phyloP scores from a whole-genome alignment of 306 rosid species.

The Mimosa pudica region DNA sequence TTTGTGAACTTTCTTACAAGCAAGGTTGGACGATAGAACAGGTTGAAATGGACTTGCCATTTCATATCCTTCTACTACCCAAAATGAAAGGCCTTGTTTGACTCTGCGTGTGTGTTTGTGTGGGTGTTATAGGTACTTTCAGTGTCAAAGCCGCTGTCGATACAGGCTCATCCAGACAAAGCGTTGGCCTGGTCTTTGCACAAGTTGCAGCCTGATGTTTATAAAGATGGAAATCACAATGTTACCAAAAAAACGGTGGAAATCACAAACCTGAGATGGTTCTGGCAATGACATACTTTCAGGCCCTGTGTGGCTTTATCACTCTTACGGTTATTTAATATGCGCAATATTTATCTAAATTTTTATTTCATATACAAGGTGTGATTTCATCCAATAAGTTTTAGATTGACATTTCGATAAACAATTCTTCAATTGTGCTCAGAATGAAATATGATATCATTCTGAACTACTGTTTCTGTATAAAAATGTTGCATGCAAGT shows the following conservation, averaged over 20 bases:
- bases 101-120: neutral
- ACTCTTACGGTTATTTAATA: constrained; percentile 46
- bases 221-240: constrained; percentile 81
- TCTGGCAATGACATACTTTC: constrained; percentile 61
- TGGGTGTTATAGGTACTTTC: constrained; percentile 67
- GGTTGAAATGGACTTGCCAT: too few species aligned
- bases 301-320: constrained; percentile 75
- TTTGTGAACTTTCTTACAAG: too few species aligned
- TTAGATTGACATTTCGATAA: neutral
- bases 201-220: constrained; percentile 52
- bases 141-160: constrained; percentile 84
- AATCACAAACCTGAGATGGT: constrained; percentile 93
- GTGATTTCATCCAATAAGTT: neutral
- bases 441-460: neutral
- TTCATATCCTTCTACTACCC: too few species aligned
- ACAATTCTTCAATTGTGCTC: constrained; percentile 20
- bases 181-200: constrained; percentile 80
- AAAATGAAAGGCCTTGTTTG: too few species aligned
- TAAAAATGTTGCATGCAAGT: constrained; percentile 9
- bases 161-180: constrained; percentile 98
- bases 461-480: constrained; percentile 1
- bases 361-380: neutral
- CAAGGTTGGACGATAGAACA: too few species aligned
- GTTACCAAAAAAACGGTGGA: too few species aligned
- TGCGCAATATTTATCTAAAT: neutral